Evolutionary conservation across 805 yeast species (phyloP).

Genomic region (Suhomyces vadensis): DNA sequence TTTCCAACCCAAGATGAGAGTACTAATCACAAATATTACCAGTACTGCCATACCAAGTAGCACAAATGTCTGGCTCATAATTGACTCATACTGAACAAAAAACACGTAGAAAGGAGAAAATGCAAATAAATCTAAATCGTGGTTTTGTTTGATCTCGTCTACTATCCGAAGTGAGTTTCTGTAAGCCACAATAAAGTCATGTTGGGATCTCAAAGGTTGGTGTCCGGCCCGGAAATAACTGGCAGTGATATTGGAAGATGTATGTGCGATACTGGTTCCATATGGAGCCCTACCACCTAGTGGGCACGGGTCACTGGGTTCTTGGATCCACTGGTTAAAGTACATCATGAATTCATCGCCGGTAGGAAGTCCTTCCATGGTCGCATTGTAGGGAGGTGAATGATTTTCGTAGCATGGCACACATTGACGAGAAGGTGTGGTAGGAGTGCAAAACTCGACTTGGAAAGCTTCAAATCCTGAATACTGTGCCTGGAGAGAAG

Average conservation of each 20-base stretch:
- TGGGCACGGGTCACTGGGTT: conserved; percentile 88
- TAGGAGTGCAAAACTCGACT: conserved; percentile 62
- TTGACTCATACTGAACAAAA: conserved; percentile 81
- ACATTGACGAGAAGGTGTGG: conserved; percentile 69
- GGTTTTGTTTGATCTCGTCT: conserved; percentile 48
- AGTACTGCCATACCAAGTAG: conserved; percentile 54
- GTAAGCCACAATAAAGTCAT: conserved; percentile 80
- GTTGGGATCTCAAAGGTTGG: conserved; percentile 73
- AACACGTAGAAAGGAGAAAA: conserved; percentile 92
- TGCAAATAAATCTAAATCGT: conserved; percentile 65
- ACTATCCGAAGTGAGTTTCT: conserved; percentile 68
- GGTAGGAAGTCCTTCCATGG: conserved; percentile 83
- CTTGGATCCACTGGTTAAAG: conserved; percentile 79
- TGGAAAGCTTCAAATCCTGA: conserved; percentile 15
- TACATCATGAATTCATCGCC: conserved; percentile 66
- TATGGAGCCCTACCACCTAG: conserved; percentile 96
- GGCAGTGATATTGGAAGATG: conserved; percentile 46
- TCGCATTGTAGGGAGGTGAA: conserved; percentile 62
- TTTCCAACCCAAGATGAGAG: conserved; percentile 65
- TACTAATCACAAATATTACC: conserved; percentile 53
- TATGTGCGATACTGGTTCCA: conserved; percentile 53
- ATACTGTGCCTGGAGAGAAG: conserved; percentile 19
- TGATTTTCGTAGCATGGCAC: conserved; percentile 66
- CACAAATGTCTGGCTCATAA: conserved; percentile 57
- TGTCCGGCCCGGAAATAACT: conserved; percentile 82